These are phyloP conservation scores for Starmera quercuum DNA, from an alignment of 805 yeast genomes.

Conservation along the genomic window DNA sequence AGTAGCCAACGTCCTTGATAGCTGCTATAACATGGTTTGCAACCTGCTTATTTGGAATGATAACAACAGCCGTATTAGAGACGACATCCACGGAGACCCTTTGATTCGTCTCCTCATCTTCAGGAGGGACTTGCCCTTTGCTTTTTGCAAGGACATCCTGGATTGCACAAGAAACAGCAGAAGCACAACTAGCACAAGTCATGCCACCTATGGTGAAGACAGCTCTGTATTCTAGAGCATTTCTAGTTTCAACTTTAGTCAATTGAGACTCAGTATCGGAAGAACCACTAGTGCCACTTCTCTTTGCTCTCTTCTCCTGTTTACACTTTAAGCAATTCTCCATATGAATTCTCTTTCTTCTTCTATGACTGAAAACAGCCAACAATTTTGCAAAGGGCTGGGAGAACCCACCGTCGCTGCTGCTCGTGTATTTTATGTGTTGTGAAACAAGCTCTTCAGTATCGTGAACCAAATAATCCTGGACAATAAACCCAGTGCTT, in stretches of 20 bases:
- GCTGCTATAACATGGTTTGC: slow-evolving; percentile 41
- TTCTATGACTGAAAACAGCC: too few species aligned
- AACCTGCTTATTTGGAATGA: slow-evolving; percentile 43
- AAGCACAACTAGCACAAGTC: slow-evolving; percentile 60
- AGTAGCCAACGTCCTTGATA: slow-evolving; percentile 39
- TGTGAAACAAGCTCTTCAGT: slow-evolving; percentile 7
- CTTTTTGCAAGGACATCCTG: slow-evolving; percentile 17
- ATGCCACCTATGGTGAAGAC: slow-evolving; percentile 54
- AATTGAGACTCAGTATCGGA: slow-evolving; percentile 17
- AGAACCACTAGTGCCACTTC: slow-evolving; percentile 8
- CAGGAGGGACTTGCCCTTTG: slow-evolving; percentile 3
- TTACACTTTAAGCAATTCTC: slow-evolving; percentile 36
- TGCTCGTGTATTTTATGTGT: slow-evolving; percentile 4
- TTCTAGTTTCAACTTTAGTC: slow-evolving; percentile 14
- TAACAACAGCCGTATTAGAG: slow-evolving; percentile 43
- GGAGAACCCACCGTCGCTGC: too few species aligned
- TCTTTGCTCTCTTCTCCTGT: slow-evolving; percentile 15
- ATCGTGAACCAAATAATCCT: slow-evolving; percentile 19
- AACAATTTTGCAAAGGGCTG: too few species aligned
- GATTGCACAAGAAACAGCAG: slow-evolving; percentile 39
- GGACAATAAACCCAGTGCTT: slow-evolving; percentile 13
- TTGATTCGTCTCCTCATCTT: slow-evolving; percentile 9
- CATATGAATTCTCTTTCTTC: too few species aligned
- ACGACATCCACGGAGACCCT: slow-evolving; percentile 43
- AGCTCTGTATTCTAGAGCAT: slow-evolving; percentile 33